Evolutionary conservation across 345 rosid genomes (phyloP).

Genomic region (Pugionium dolabratum): DNA sequence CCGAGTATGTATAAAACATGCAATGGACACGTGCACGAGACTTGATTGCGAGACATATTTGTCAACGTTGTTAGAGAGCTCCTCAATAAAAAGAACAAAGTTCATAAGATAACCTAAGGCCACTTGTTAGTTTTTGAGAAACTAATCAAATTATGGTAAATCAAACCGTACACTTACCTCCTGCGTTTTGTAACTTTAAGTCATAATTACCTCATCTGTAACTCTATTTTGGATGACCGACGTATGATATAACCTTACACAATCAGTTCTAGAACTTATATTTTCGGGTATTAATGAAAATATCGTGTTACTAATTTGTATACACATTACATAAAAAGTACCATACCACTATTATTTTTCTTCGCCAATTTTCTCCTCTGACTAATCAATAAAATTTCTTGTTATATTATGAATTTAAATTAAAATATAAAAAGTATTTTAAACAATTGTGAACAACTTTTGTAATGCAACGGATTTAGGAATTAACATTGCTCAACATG

Average conservation of each 20-base stretch:
- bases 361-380: too few species aligned
- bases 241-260: constrained; percentile 14
- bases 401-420: too few species aligned
- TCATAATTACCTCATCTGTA: constrained; percentile 22
- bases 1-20: constrained; percentile 11
- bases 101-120: constrained; percentile 16
- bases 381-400: too few species aligned
- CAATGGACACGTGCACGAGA: constrained; percentile 39
- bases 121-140: constrained; percentile 14
- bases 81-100: constrained; percentile 12
- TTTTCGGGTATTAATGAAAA: neutral
- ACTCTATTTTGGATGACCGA: constrained; percentile 25
- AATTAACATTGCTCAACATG: neutral
- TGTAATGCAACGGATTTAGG: neutral
- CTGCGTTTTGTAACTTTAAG: constrained; percentile 24
- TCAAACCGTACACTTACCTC: constrained; percentile 17
- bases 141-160: constrained; percentile 27
- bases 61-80: constrained; percentile 27
- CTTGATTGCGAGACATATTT: constrained; percentile 6
- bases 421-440: neutral
- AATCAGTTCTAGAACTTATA: neutral
- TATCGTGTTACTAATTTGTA: neutral
- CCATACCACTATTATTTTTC: neutral
- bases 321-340: neutral
- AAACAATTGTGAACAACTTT: neutral